Evolutionary conservation across 75 land plant genomes (phyloP), one percentile per base, ranked within the genome.

Genomic region (Chamaecyparis obtusa): DNA sequence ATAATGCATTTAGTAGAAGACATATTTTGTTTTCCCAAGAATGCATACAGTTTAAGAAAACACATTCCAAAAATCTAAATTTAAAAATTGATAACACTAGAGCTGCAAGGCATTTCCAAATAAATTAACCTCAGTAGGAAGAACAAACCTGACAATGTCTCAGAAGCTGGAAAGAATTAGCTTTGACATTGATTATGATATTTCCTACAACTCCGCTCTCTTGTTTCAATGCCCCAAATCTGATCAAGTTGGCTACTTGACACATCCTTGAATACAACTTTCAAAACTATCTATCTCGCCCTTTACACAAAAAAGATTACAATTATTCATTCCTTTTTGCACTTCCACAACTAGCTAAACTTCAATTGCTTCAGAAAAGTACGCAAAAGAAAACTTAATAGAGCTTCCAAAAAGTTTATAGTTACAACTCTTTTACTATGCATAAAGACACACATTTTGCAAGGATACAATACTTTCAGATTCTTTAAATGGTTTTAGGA

Each of bases 111-210:
- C 9, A 43, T n/a, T 15, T 21, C 56, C 30, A 44, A 24, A 87
- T 56, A 5, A 41, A 48, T 56, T 19, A 10, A 41, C 15, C 3
- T 60, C 21, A 60, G 67, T 10, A 19, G 33, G 49, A 43, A 3
- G 19, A 33, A 7, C 19, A 83, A 88, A 94, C 95, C 95, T 92
- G 93, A 67, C 93, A 92, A 87, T 89, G 89, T 92, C 89, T 88
- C 87, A 92, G 83, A 80, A 87, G 84, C 84, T 90, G 92, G 57
- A 91, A 87, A 67, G 87, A 91, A 71, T 90, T 84, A 27, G 88
- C 81, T 35, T 88, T 88, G 54, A 91, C 86, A 39, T 72, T 92
- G 93, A 94, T 92, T 84, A 88, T 89, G 87, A 87, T 85, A 35
- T 83, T 84, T 56, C 89, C 90, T 87, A 72, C 87, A 78, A 86